These are phyloP conservation scores for Epichloe scottii DNA, from an alignment of 2,329 filamentous ascomycete genomes.

Conservation along the genomic window DNA sequence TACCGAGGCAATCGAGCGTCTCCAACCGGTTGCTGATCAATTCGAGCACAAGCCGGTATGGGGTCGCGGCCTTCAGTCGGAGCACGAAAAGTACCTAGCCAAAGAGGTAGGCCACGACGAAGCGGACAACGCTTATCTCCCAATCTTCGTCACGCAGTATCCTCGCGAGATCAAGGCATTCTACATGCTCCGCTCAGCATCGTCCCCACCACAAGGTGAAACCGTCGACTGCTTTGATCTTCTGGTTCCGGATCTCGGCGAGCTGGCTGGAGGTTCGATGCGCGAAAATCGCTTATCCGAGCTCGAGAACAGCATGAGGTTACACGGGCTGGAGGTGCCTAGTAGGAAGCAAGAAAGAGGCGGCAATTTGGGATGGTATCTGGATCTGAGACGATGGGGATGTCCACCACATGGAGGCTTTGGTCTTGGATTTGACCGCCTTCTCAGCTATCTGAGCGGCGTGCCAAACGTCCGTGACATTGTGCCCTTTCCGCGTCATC, in stretches of 20 bases:
- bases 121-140: slow-evolving; percentile 38
- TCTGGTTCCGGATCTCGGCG: slow-evolving; percentile 71
- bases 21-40: slow-evolving; percentile 45
- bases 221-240: slow-evolving; percentile 89
- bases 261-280: slow-evolving; percentile 79
- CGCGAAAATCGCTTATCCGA: slow-evolving; percentile 66
- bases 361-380: slow-evolving; percentile 61
- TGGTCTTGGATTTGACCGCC: slow-evolving; percentile 77
- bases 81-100: slow-evolving; percentile 86
- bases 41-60: slow-evolving; percentile 62
- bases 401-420: slow-evolving; percentile 86
- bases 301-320: slow-evolving; percentile 58
- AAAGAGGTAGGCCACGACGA: slow-evolving; percentile 41
- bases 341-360: slow-evolving; percentile 16
- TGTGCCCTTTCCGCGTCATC: slow-evolving; percentile 72
- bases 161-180: slow-evolving; percentile 85
- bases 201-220: slow-evolving; percentile 17
- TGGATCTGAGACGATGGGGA: slow-evolving; percentile 81
- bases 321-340: slow-evolving; percentile 45
- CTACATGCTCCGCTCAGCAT: slow-evolving; percentile 40
- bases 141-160: slow-evolving; percentile 88
- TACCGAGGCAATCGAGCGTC: slow-evolving; percentile 56
- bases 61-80: slow-evolving; percentile 67
- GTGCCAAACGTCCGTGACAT: slow-evolving; percentile 74
- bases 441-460: slow-evolving; percentile 72